Conservation (phyloP, 805 yeast species). For the Pichia occidentalis region DNA sequence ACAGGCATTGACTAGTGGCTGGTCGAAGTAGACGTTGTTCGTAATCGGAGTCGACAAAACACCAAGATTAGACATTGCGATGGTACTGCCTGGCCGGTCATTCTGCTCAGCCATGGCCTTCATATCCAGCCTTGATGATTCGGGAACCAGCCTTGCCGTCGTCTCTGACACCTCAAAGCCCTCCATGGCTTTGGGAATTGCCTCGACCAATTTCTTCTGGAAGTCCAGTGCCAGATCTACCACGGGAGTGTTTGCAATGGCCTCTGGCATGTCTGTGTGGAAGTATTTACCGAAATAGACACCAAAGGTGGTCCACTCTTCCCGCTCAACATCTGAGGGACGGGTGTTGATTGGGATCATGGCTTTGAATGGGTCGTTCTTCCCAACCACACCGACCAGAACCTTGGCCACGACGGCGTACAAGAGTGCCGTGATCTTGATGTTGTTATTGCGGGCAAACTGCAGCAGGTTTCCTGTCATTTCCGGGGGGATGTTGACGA, state of each 20-base stretch:
- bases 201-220: slow-evolving; percentile 2
- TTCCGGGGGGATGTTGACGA: neutral
- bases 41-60: neutral
- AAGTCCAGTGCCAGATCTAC: slow-evolving; percentile 3
- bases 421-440: slow-evolving; percentile 11
- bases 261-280: neutral
- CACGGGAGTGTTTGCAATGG: neutral
- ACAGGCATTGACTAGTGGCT: slow-evolving; percentile 13
- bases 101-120: slow-evolving; percentile 4
- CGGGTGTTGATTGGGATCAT: slow-evolving; percentile 13
- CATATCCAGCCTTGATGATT: slow-evolving; percentile 2
- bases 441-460: neutral
- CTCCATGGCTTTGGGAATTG: slow-evolving; percentile 2
- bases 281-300: slow-evolving; percentile 10
- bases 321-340: neutral
- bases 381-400: no score
- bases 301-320: slow-evolving; percentile 8
- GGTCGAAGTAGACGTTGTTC: slow-evolving; percentile 11
- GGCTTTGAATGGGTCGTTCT: slow-evolving; percentile 3
- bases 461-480: neutral
- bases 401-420: slow-evolving; percentile 9
- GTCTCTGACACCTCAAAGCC: slow-evolving; percentile 6
- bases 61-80: slow-evolving; percentile 14
- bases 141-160: neutral
- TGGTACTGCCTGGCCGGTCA: slow-evolving; percentile 5